phyloP scores from a whole-genome alignment of 345 rosid genomes.

The Rhodamnia argentea region DNA sequence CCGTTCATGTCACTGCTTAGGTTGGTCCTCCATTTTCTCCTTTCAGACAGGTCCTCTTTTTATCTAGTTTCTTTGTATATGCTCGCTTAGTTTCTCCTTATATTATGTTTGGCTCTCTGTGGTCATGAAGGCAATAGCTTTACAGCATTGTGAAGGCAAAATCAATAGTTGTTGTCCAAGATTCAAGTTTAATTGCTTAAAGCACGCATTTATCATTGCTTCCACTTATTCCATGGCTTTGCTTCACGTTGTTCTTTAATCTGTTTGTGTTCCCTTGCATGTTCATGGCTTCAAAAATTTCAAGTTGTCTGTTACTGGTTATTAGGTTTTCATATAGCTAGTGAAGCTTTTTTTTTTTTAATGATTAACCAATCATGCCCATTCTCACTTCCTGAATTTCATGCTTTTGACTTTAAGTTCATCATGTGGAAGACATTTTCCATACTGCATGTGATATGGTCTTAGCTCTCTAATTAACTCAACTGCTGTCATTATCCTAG shows the following conservation, averaged over 20 bases:
- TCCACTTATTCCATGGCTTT: not conserved
- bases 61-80: not conserved
- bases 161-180: not conserved
- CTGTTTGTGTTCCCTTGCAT: not conserved
- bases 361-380: not conserved
- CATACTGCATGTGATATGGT: not conserved
- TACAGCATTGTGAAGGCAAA: not conserved
- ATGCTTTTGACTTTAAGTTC: not conserved
- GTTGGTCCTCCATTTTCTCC: not conserved
- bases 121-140: not conserved
- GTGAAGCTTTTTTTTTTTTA: not conserved
- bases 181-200: not conserved
- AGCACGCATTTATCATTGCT: not conserved
- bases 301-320: not conserved
- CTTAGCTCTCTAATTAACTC: not conserved
- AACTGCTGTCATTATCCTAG: not conserved
- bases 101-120: not conserved
- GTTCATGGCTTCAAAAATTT: not conserved
- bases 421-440: not conserved
- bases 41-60: not conserved
- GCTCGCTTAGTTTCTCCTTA: not conserved
- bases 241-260: not conserved
- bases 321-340: not conserved
- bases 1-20: not conserved
- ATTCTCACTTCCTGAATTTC: not conserved